Evolutionary conservation across 2,329 filamentous ascomycete genomes (phyloP), one percentile per base, ranked within the genome.

Genomic region (Talaromyces albobiverticillius): DNA sequence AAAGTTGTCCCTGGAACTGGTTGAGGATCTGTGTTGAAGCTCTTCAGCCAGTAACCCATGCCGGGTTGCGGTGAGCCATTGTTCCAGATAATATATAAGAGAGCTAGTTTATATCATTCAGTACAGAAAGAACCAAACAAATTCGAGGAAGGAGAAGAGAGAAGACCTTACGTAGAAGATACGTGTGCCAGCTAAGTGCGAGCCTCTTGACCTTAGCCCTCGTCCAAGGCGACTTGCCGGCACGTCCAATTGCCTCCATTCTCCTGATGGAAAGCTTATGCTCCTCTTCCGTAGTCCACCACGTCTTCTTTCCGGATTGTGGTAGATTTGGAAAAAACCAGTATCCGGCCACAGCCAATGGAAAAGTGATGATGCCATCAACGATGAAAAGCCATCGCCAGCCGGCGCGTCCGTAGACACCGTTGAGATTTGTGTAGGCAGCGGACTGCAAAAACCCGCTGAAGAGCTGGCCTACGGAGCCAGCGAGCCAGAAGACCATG

Each of bases 11-110:
- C 72, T 0, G 71, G 71, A 1, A 75, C 64, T 3, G 72, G 71
- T 29, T 65, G 42, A 9, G 69, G 67, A 2, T 61, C 62, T 5
- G 60, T 56, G 31, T 73, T 69, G 59, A 74, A 75, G 52, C 68
- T 71, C 55, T 75, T 75, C 34, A 76, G 60, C 71, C 72, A 76
- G 57, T 72, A 74, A 1, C 71, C 72, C 70, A 75, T 75, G 6
- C 65, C 71, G 0, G 59, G 40, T 46, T 74, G 71, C 1, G 61
- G 54, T 3, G 22, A 16, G 16, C 67, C 71, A 31, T 74, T 74
- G 50, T 74, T 74, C 71, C 71, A 74, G 9, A 73, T 46, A 4
- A 73, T 60, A 52, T 74, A 73, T 1, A 68, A 47, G 10, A 69
- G 40, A 3, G 71, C 65, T 70, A 48, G 13, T n/a, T 3, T 16